phyloP scores from a whole-genome alignment of 2,329 filamentous ascomycete species.

The Sporothrix brunneoviolacea region DNA sequence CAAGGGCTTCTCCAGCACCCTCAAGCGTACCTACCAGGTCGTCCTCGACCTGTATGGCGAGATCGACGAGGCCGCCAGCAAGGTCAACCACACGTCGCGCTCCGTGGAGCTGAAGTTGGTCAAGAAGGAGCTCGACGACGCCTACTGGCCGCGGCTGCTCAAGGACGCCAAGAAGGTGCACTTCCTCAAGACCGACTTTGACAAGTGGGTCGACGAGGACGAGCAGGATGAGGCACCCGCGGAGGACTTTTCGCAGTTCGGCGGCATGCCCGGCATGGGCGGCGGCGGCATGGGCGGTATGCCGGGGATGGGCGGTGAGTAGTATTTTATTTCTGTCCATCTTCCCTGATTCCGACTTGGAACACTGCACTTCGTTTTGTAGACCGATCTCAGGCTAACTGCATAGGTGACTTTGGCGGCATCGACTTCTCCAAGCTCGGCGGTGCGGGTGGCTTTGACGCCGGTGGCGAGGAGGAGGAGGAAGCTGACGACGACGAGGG shows the following conservation, averaged over 20 bases:
- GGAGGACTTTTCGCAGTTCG: conserved; percentile 67
- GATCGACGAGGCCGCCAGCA: conserved; percentile 79
- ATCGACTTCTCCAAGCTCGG: conserved; percentile 93
- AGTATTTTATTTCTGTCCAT: neutral
- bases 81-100: conserved; percentile 80
- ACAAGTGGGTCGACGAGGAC: conserved; percentile 99
- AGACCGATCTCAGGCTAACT: no score
- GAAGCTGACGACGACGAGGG: conserved; percentile 59
- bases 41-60: conserved; percentile 84
- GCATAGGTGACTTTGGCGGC: conserved; percentile 62
- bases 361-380: no score
- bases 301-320: conserved; percentile 20
- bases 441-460: conserved; percentile 37
- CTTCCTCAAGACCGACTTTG: conserved; percentile 94
- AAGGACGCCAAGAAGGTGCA: conserved; percentile 87
- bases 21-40: conserved; percentile 82
- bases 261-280: conserved; percentile 52
- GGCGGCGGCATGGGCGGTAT: conserved; percentile 39
- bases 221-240: conserved; percentile 89
- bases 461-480: conserved; percentile 28
- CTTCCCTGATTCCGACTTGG: no score
- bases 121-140: conserved; percentile 93
- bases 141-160: conserved; percentile 92
- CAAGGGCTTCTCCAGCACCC: conserved; percentile 71
- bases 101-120: conserved; percentile 85